Base-by-base conservation (phyloP, 352 stramenopile genomes). In the Globisporangium uncinulatum region DNA sequence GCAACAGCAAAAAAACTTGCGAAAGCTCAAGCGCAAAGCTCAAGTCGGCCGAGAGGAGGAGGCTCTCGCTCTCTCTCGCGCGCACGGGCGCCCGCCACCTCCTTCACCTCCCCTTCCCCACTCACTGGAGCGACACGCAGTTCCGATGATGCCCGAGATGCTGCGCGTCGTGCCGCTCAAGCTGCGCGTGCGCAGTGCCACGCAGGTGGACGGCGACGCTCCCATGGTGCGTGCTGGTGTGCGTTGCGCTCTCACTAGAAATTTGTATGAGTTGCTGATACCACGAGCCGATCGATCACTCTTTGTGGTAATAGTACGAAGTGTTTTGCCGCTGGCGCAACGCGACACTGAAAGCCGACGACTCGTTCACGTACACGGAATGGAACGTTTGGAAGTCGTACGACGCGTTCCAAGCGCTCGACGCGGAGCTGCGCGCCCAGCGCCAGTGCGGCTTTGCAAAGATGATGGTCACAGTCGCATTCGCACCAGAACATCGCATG, bases 381-480 rank as follows among this genome's bases (percentile, higher is more conserved):
- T 92, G 82, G 82, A 88, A 72, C 57, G 58, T 89, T 3, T 92
- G 82, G 82, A 86, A 87, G 56, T 82, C 75, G 14, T 92, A 88
- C 64, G 77, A 89, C 52, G 74, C 88, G 60, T 92, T 92, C 70
- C 79, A 90, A 51, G 61, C 70, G 41, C 82, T 92, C 36, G 82
- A 92, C 54, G 59, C 67, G 50, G 56, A 74, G 42, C 85, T 92
- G 74, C 82, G 82, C 34, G 70, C 66, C 24, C 62, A 62, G 9
- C 67, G 65, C 32, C 57, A 70, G 43, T 88, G 77, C 6, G 36
- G 60, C 11, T 92, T 89, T 59, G 70, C 79, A 54, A 89, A 87
- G 52, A 87, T 89, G 78, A 92, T 92, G 82, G 79, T 92, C 48
- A 89, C 82, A 6, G 82, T 92, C 19, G 73, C 71, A 21, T 92